Evolutionary conservation across 2,329 filamentous ascomycete genomes (phyloP), one percentile per base, ranked within the genome.

Genomic region (Verticillium nubilum): DNA sequence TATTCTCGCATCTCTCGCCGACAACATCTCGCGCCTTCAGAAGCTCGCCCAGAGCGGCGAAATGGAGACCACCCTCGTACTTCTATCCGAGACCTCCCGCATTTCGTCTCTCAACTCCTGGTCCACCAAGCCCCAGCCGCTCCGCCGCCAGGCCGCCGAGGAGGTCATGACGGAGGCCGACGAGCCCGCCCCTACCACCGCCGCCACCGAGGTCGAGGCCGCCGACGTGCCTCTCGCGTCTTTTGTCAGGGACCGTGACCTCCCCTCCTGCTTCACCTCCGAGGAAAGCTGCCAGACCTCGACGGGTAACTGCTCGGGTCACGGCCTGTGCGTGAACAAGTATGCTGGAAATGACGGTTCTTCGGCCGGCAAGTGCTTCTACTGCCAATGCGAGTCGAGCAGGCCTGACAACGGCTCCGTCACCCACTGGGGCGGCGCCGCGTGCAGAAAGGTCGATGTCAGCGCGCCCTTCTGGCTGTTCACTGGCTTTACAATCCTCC

Each of bases 391-490:
- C 78, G 77, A 79, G 58, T 76, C 83, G 50, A 89, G 86, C 29
- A 73, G 80, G 57, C 78, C 80, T 52, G 72, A 72, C n/a, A 79
- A 75, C 17, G 78, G 81, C 37, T 86, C 86, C 73, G 85, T 86
- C 15, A 86, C 86, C 0, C 82, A 87, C 70, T 98, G 92, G 92
- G 94, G 87, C 56, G 95, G 95, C 17, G 79, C 86, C 37, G 88
- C 89, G 54, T 99, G 95, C 78, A 87, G 95, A 71, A 99, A 98
- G 85, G 84, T 88, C 73, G 94, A 99, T 70, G 80, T 98, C 57
- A 96, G 92, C 72, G 84, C 88, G 28, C 88, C 90, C 5, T 98
- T 99, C 77, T 96, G 92, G 86, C 78, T 99, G 56, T 87, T 99
- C 67, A 84, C 85, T 13, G 86, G 88, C 7, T 89, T 95, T 67